phyloP scores from a whole-genome alignment of 2,329 filamentous ascomycete genomes.

The Ceratocystis harringtonii region DNA sequence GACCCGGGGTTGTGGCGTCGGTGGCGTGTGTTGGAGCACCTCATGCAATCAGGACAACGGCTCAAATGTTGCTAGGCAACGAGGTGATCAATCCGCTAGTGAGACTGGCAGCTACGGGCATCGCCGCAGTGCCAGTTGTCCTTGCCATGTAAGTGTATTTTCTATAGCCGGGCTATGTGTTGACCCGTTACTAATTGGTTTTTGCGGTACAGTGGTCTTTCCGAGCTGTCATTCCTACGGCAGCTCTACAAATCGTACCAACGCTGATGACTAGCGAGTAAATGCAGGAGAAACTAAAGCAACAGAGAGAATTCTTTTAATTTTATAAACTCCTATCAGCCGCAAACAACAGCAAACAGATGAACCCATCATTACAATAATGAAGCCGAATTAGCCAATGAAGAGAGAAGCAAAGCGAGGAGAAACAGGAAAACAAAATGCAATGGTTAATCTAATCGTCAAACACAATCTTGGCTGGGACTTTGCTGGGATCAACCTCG shows the following conservation, averaged over 20 bases:
- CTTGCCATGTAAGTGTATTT: slow-evolving; percentile 42
- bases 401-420: slow-evolving; percentile 1
- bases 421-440: slow-evolving; percentile 7
- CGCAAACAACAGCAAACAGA: slow-evolving; percentile 1
- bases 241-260: background rate
- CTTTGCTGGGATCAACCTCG: slow-evolving; percentile 68
- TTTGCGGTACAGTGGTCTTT: background rate
- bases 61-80: background rate
- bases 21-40: slow-evolving; percentile 32
- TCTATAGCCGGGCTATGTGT: slow-evolving; percentile 11
- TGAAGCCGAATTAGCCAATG: background rate
- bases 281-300: background rate
- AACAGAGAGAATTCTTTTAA: slow-evolving; percentile 4
- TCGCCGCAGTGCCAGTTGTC: slow-evolving; percentile 38
- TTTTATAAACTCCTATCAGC: slow-evolving; percentile 8
- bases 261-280: background rate
- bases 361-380: slow-evolving; percentile 1
- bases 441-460: slow-evolving; percentile 24
- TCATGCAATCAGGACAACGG: slow-evolving; percentile 25
- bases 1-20: slow-evolving; percentile 32
- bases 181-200: slow-evolving; percentile 7
- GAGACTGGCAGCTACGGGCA: slow-evolving; percentile 33
- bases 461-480: slow-evolving; percentile 85
- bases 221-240: slow-evolving; percentile 12
- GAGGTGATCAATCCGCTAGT: background rate